phyloP scores from a whole-genome alignment of 306 rosid genomes.

The Ziziphus jujuba region DNA sequence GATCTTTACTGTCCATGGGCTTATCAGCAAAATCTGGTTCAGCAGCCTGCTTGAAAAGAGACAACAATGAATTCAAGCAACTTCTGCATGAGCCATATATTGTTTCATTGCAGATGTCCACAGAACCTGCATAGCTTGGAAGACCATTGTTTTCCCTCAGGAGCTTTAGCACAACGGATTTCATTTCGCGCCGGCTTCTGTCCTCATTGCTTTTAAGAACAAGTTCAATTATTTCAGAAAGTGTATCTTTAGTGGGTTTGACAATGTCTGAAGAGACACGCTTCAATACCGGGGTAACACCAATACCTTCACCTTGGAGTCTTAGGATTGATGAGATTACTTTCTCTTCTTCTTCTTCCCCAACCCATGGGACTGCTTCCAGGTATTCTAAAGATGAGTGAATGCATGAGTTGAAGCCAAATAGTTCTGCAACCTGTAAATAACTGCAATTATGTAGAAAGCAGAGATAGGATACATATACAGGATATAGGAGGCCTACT shows the following conservation, averaged over 20 bases:
- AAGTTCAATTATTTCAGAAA: conserved; percentile 70
- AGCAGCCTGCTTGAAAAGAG: conserved; percentile 69
- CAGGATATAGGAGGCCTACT: neutral
- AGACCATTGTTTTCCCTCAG: conserved; percentile 67
- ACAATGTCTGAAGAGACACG: conserved; percentile 75
- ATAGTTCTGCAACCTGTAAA: conserved; percentile 78
- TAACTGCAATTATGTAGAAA: conserved; percentile 14
- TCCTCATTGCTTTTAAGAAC: conserved; percentile 89
- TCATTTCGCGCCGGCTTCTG: conserved; percentile 89
- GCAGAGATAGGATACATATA: neutral
- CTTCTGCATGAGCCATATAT: conserved; percentile 60
- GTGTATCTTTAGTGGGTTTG: conserved; percentile 65
- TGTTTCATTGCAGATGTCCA: conserved; percentile 57
- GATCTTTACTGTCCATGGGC: conserved; percentile 44
- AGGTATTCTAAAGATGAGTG: conserved; percentile 83
- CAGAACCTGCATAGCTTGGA: conserved; percentile 44
- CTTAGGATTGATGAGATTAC: conserved; percentile 68
- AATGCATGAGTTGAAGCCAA: conserved; percentile 77
- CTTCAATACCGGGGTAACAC: conserved; percentile 72
- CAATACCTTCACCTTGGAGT: conserved; percentile 74
- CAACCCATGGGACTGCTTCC: conserved; percentile 97
- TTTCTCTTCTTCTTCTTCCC: conserved; percentile 92
- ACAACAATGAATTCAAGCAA: conserved; percentile 57
- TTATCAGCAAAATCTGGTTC: conserved; percentile 44
- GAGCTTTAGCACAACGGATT: conserved; percentile 77